Base-by-base conservation (phyloP, 2,329 filamentous ascomycete species). In the Fusarium transvaalense region DNA sequence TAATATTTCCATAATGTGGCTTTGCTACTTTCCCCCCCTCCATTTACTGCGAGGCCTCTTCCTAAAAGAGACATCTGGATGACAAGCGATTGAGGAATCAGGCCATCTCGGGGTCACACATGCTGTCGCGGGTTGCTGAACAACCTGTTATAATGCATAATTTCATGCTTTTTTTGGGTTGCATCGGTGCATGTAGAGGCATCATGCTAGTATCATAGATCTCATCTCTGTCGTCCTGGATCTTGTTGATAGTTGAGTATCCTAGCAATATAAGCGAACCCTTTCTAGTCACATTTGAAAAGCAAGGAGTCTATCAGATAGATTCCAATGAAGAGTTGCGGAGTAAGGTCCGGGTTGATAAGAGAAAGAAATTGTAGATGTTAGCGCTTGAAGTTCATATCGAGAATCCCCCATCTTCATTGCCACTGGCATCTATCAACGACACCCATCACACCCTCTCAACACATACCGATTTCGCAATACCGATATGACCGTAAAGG, bases 41-140 rank as follows among this genome's bases (percentile, higher is more conserved):
- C 46, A 55, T 69, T 67, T 46, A 27, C 39, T 70, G 34, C 43
- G 19, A 38, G 23, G 23, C 38, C 48, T 50, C 32, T n/a, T 55
- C 59, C 59, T 15, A 64, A 68, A 58, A n/a, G 43, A 58, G 54
- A 50, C 48, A 39, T 55, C 42, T 56, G 34, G 27, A 56, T 45
- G 67, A 31, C 59, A 57, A 34, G 52, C 38, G 31, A 56, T 46
- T 27, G 23, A 27, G 52, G 34, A 52, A 69, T 68, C 67, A 68
- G 59, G n/a, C 59, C 67, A 70, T 56, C 23, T 35, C 41, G 41
- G 53, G 58, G 63, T 65, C 67, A 71, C 66, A 64, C 64, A 71
- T 29, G 43, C 41, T 56, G 27, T 27, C 15, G 14, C 7, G 52
- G 54, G 50, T 50, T 19, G 48, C 39, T 39, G 42, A 56, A 68